Evolutionary conservation across 2,329 filamentous ascomycete species (phyloP).

Genomic region (Verticillium klebahnii): DNA sequence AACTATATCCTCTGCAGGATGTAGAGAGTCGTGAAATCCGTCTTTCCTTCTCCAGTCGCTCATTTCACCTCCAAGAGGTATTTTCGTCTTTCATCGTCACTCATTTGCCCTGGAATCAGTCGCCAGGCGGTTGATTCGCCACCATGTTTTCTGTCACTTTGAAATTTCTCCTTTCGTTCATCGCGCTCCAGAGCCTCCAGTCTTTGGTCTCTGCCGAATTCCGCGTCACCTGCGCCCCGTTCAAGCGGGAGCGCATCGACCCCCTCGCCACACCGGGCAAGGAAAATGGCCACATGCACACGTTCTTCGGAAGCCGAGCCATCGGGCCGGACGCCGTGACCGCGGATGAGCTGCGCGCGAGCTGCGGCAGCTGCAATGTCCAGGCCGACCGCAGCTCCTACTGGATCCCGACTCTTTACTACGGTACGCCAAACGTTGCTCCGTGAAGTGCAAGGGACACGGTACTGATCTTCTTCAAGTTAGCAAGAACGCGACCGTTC

Average conservation of each 20-base stretch:
- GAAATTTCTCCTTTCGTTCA: background rate
- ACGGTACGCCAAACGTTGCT: background rate
- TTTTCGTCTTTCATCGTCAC: background rate
- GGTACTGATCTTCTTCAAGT: background rate
- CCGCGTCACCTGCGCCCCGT: slow-evolving; percentile 1
- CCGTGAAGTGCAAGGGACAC: background rate
- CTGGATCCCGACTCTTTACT: slow-evolving; percentile 2
- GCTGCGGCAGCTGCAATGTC: background rate
- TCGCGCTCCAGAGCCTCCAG: background rate
- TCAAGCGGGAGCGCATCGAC: slow-evolving; percentile 3
- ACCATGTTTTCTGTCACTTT: background rate
- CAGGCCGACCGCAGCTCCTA: background rate
- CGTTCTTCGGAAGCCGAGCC: slow-evolving; percentile 1
- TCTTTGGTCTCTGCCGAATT: background rate
- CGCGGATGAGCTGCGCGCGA: background rate
- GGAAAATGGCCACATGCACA: slow-evolving; percentile 4
- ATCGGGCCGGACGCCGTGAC: background rate
- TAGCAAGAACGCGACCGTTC: slow-evolving; percentile 1
- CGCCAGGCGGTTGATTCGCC: background rate
- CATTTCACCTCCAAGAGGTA: background rate
- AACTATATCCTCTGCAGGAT: background rate
- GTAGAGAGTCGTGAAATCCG: background rate
- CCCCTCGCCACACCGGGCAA: background rate
- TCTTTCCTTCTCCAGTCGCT: background rate
- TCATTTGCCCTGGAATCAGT: background rate